Conservation (phyloP, 2,329 filamentous ascomycete species). For the Dryadomyces quercus-mongolicae region DNA sequence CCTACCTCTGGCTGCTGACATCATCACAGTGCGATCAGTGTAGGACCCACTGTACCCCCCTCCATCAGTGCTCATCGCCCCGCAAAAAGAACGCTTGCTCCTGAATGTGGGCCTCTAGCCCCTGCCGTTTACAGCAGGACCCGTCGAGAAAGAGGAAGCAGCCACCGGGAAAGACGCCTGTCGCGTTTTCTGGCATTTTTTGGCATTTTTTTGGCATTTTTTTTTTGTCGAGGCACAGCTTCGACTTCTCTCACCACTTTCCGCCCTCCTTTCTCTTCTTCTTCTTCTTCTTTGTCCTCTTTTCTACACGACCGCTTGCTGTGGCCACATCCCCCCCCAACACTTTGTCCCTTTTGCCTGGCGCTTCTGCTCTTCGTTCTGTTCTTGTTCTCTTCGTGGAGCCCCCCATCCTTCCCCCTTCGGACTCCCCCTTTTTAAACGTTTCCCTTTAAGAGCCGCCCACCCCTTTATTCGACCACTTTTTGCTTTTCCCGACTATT, state of each 20-base stretch:
- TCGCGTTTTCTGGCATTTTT: conserved; percentile 3
- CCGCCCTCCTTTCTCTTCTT: background rate
- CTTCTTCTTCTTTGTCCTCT: background rate
- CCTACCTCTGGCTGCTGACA: background rate
- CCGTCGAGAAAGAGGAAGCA: background rate
- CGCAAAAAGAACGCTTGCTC: conserved; percentile 1
- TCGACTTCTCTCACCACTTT: background rate
- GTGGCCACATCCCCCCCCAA: background rate
- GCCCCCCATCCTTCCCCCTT: too few species aligned
- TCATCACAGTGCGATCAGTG: background rate
- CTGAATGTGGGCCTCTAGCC: conserved; percentile 1
- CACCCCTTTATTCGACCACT: background rate
- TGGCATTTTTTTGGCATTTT: conserved; percentile 1
- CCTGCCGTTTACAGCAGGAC: conserved; percentile 1
- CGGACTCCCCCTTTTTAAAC: background rate
- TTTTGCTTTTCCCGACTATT: background rate
- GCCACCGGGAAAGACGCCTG: background rate
- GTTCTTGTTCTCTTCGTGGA: background rate
- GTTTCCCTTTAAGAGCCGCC: too few species aligned
- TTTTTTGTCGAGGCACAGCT: background rate
- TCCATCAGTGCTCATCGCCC: background rate
- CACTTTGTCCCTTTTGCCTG: background rate
- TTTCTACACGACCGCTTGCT: background rate
- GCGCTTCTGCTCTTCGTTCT: background rate
- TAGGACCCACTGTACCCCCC: background rate